phyloP scores from a whole-genome alignment of 768 basidiomycete species.

The Kwoniella pini region DNA sequence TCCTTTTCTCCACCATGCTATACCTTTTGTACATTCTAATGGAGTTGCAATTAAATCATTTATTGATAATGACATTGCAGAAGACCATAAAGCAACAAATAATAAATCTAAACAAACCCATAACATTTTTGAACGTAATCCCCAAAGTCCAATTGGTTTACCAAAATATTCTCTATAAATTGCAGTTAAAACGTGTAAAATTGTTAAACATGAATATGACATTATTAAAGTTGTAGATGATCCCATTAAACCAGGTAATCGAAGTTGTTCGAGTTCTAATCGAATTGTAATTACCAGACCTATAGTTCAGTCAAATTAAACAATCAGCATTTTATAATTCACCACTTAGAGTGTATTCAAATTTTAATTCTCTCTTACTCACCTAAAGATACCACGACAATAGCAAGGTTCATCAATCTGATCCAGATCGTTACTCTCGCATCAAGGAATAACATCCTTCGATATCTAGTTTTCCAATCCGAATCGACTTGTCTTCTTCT shows the following conservation, averaged over 20 bases:
- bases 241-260: conserved; percentile 46
- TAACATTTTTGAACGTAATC: conserved; percentile 52
- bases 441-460: conserved; percentile 40
- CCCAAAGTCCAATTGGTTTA: conserved; percentile 54
- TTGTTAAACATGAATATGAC: conserved; percentile 43
- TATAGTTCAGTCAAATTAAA: not conserved
- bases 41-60: conserved; percentile 53
- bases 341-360: too few relatives aligned
- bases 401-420: conserved; percentile 33
- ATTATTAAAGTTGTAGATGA: conserved; percentile 50
- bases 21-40: conserved; percentile 39
- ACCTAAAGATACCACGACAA: conserved; percentile 35
- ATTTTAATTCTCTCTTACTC: too few relatives aligned
- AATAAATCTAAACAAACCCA: conserved; percentile 54
- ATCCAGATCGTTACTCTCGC: conserved; percentile 45
- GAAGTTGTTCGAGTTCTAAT: conserved; percentile 25
- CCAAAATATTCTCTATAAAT: conserved; percentile 53
- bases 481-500: conserved; percentile 18
- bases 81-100: conserved; percentile 53
- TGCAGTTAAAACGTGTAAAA: conserved; percentile 47
- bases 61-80: conserved; percentile 40
- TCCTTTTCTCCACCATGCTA: conserved; percentile 48
- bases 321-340: too few relatives aligned
- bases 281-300: conserved; percentile 36
- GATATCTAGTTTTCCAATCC: conserved; percentile 30